Conservation (phyloP, 2,329 filamentous ascomycete species). For the Phyllosticta citriasiana region DNA sequence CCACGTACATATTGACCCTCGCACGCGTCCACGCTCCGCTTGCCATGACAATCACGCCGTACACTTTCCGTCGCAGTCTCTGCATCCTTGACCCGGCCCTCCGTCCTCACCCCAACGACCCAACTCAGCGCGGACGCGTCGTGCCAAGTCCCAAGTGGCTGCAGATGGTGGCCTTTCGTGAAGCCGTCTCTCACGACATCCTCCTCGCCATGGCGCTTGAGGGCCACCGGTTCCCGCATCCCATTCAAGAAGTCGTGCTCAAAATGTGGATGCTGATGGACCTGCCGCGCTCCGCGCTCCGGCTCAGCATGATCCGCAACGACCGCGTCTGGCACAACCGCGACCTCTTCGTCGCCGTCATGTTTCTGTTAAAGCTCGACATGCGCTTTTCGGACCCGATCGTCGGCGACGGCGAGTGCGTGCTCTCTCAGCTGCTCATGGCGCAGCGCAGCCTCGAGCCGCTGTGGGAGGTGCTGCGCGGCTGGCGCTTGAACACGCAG, state of each 20-base stretch:
- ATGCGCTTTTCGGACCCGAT: conserved; percentile 59
- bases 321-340: conserved; percentile 44
- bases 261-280: conserved; percentile 70
- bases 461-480: conserved; percentile 52
- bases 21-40: conserved; percentile 45
- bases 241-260: conserved; percentile 39
- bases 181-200: conserved; percentile 42
- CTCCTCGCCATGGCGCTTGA: conserved; percentile 51
- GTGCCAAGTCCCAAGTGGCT: conserved; percentile 60
- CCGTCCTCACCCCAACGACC: conserved; percentile 24
- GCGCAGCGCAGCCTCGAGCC: conserved; percentile 47
- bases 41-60: conserved; percentile 50
- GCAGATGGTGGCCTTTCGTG: conserved; percentile 46
- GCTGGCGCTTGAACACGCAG: conserved; percentile 40
- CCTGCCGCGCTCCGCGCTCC: conserved; percentile 45
- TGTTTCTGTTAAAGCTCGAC: conserved; percentile 63
- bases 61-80: conserved; percentile 46
- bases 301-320: conserved; percentile 47
- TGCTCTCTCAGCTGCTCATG: conserved; percentile 27
- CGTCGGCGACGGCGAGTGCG: conserved; percentile 38
- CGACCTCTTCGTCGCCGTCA: conserved; percentile 52
- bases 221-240: conserved; percentile 34
- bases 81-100: conserved; percentile 52
- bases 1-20: conserved; percentile 46
- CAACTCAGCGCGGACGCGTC: conserved; percentile 31